Evolutionary conservation across 805 yeast species (phyloP).

Genomic region (Myxozyma udenii): DNA sequence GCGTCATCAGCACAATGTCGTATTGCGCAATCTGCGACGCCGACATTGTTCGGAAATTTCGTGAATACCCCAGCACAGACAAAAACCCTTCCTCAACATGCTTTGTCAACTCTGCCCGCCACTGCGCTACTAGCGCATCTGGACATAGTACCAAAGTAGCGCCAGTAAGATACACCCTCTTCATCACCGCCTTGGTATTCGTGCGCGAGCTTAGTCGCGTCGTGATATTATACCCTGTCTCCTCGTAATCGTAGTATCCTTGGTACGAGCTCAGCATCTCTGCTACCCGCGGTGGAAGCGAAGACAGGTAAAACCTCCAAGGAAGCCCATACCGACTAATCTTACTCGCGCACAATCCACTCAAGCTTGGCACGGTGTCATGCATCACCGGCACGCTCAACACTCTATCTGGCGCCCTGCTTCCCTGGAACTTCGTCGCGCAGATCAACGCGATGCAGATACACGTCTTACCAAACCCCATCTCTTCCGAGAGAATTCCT

Average conservation of each 20-base stretch:
- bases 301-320: constrained; percentile 51
- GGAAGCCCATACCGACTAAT: constrained; percentile 52
- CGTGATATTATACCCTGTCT: constrained; percentile 26
- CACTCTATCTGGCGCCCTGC: constrained; percentile 44
- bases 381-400: constrained; percentile 23
- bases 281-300: constrained; percentile 47
- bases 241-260: constrained; percentile 46
- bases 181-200: constrained; percentile 6
- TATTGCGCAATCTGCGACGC: constrained; percentile 40
- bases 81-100: constrained; percentile 48
- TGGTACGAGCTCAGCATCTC: constrained; percentile 41
- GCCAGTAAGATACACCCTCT: constrained; percentile 45
- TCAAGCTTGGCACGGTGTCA: constrained; percentile 35
- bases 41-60: neutral
- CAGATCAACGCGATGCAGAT: constrained; percentile 58
- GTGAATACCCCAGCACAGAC: constrained; percentile 33
- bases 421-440: constrained; percentile 51
- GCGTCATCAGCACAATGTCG: constrained; percentile 55
- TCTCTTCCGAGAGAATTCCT: constrained; percentile 63
- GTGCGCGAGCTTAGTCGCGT: constrained; percentile 30
- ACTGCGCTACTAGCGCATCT: constrained; percentile 63
- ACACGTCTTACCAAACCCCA: constrained; percentile 62
- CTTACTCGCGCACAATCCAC: constrained; percentile 45
- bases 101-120: constrained; percentile 57
- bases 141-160: constrained; percentile 63